Evolutionary conservation across 2,329 filamentous ascomycete species (phyloP).

Genomic region (Zymoseptoria ardabiliae): DNA sequence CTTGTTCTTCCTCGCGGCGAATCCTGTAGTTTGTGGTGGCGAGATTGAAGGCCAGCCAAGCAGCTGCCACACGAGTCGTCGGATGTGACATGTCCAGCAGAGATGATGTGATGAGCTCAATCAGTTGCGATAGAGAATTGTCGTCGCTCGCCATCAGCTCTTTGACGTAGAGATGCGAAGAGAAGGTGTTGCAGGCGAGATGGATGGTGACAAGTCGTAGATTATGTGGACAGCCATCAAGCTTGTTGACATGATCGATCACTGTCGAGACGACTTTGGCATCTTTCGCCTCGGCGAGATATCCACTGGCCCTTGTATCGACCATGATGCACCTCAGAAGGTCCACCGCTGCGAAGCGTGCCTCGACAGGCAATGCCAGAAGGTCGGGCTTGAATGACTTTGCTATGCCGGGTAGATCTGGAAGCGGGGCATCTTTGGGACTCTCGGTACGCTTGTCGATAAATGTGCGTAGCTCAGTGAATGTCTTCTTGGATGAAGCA

Average conservation of each 20-base stretch:
- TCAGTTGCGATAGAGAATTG: conserved; percentile 45
- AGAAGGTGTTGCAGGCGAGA: conserved; percentile 78
- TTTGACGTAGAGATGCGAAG: conserved; percentile 60
- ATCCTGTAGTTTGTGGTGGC: conserved; percentile 61
- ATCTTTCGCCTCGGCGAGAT: conserved; percentile 65
- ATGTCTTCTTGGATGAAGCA: conserved; percentile 49
- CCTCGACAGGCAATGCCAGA: conserved; percentile 50
- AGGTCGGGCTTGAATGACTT: conserved; percentile 17
- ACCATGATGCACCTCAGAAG: conserved; percentile 70
- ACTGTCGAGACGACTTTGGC: conserved; percentile 59
- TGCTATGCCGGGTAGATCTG: conserved; percentile 61
- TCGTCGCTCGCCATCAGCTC: conserved; percentile 19
- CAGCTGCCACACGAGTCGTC: conserved; percentile 71
- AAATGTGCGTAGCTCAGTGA: conserved; percentile 62
- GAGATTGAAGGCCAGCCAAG: conserved; percentile 78
- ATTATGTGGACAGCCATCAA: conserved; percentile 66
- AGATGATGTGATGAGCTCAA: conserved; percentile 64
- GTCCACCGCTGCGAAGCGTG: conserved; percentile 77
- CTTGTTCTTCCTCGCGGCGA: conserved; percentile 50
- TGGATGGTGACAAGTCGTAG: conserved; percentile 78
- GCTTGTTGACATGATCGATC: conserved; percentile 47
- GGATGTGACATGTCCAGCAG: conserved; percentile 70
- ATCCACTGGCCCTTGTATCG: conserved; percentile 72
- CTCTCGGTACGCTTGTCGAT: conserved; percentile 56
- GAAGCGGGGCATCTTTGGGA: conserved; percentile 60